phyloP scores from a whole-genome alignment of 148 eudicot species.

The Silene latifolia region DNA sequence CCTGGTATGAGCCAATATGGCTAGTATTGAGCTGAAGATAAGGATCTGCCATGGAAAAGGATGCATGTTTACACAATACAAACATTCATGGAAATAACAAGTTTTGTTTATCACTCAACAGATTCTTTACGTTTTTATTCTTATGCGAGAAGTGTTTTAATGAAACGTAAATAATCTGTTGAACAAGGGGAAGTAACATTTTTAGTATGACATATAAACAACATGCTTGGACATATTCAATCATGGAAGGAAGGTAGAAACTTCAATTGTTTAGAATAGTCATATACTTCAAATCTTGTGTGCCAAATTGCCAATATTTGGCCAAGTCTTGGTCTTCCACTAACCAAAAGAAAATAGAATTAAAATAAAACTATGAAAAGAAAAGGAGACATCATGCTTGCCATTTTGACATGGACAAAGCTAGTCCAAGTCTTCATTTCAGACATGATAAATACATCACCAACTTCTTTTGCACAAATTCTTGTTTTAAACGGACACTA shows the following conservation, averaged over 20 bases:
- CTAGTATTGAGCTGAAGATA: neutral
- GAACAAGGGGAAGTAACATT: neutral
- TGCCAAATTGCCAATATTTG: neutral
- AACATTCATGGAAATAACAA: neutral
- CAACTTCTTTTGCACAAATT: no score
- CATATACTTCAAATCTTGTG: no score
- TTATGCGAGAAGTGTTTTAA: no score
- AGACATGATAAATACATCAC: no score
- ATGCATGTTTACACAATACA: constrained; percentile 10
- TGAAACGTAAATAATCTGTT: no score
- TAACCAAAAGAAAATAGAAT: no score
- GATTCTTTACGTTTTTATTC: no score
- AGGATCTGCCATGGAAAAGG: constrained; percentile 9
- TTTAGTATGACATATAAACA: neutral
- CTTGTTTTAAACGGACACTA: no score
- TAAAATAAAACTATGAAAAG: no score
- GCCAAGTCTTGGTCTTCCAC: neutral
- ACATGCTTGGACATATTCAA: neutral
- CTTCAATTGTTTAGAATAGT: no score
- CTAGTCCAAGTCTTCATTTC: no score
- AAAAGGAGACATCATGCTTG: neutral
- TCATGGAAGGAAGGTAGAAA: neutral
- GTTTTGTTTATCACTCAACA: neutral
- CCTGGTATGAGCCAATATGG: neutral
- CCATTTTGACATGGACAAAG: no score